Evolutionary conservation across 163 green algal species (phyloP), one percentile per base, ranked within the genome.

Genomic region (Scenedesmus sp.): DNA sequence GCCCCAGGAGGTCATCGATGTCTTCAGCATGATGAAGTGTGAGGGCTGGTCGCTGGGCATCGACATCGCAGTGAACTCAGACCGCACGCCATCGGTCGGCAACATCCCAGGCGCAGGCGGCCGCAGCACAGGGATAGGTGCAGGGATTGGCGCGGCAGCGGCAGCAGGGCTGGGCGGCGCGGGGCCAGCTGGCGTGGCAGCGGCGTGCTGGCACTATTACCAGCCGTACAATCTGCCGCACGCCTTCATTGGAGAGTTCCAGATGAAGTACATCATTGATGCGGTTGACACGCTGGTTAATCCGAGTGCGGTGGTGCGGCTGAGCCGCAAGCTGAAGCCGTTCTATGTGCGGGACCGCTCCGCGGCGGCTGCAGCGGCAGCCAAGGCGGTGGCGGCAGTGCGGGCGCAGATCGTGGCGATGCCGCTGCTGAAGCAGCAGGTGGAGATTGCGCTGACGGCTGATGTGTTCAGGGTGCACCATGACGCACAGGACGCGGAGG

Each of bases 401-500:
- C 55, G 84, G 7, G 81, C 62, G 8, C 56, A 74, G 66, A 82
- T 93, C 20, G 60, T 91, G 60, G 52, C 74, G 73, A 88, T 94
- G 92, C 67, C 88, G 54, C 20, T 92, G 54, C 81, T 95, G 82
- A 91, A 94, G 89, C 89, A 88, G 70, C 67, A 82, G 15, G 57
- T 95, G 10, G 94, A 95, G 10, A 86, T 95, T 23, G 23, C 52
- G 18, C 66, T 95, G 46, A 87, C 82, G 2, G 92, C 92, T n/a
- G 92, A 95, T 62, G 59, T 90, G 81, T 87, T 95, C 23, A 84
- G 94, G 59, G 83, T 95, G 66, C 76, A 91, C 82, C 94, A 95
- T 54, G 94, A 95, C 76, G 94, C 94, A 1, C 94, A 95, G 88
- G 94, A 95, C 86, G 57, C 86, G 0, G 82, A 90, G 3, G 94